Evolutionary conservation across 208 protist species (phyloP), one percentile per base, ranked within the genome.

Genomic region (Trypanosomatidae sp.): DNA sequence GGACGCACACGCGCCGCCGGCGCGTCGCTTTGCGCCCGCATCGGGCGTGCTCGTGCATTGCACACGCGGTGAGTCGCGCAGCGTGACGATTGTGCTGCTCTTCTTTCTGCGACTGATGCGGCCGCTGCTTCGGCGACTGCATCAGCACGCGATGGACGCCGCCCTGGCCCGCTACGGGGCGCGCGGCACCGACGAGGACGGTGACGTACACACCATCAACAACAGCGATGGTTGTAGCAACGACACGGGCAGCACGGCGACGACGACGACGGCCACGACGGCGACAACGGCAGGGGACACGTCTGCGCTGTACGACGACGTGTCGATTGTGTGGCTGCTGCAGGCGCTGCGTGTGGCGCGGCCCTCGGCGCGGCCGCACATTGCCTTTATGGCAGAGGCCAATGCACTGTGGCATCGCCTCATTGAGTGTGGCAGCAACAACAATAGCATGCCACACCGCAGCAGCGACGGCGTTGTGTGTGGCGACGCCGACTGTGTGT

Each of bases 1-100:
- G n/a, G n/a, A n/a, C n/a, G n/a, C n/a, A n/a, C n/a, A n/a, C n/a
- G 15, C 33, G 3, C 19, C 25, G 11, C 27, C 13, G 8, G 20
- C 22, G 5, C 30, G 25, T 30, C 7, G 25, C 33, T 30, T 48
- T 26, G n/a, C 25, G 13, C 26, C n/a, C 11, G 19, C 43, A 18
- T 22, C 43, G 30, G 19, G 19, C 4, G 30, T 48, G 22, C 43
- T 93, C n/a, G 71, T 93, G 27, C 84, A 93, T 49, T 93, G 84
- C 42, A 38, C 73, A 27, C 62, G 75, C 24, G 84, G 84, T 11
- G 65, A 74, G 7, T 89, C 79, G 16, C 69, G 84, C 21, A 93
- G 84, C 45, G 61, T 73, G 6, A 77, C 61, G 33, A 59, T 88
- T 10, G 70, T 89, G 32, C 49, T 80, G 41, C n/a, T n/a, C n/a